Evolutionary conservation across 179 eudicot species (phyloP).

Genomic region (Kewa caespitosa): DNA sequence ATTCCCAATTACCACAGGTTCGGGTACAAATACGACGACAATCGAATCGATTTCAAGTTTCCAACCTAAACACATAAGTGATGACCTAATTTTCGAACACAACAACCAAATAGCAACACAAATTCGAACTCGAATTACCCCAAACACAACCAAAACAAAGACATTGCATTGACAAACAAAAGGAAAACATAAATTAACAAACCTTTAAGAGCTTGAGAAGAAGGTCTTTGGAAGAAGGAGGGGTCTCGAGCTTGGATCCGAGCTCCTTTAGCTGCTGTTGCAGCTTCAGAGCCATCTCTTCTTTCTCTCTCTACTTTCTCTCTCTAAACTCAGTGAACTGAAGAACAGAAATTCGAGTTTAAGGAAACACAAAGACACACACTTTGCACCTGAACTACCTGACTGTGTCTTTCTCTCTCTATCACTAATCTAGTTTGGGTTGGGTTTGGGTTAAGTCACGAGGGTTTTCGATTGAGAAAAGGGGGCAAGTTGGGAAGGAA

Average conservation of each 20-base stretch:
- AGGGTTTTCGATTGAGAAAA: background rate
- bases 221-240: conserved; percentile 71
- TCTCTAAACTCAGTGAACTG: too few relatives aligned
- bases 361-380: too few relatives aligned
- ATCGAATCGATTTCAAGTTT: background rate
- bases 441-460: background rate
- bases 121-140: too few relatives aligned
- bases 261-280: conserved; percentile 67
- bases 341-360: too few relatives aligned
- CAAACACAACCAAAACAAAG: background rate
- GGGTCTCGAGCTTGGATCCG: conserved; percentile 80
- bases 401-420: background rate
- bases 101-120: too few relatives aligned
- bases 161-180: background rate
- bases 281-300: conserved; percentile 9
- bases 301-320: background rate
- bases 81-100: too few relatives aligned
- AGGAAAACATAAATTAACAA: background rate
- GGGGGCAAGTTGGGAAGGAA: too few relatives aligned
- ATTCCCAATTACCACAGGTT: too few relatives aligned
- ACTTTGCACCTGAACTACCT: background rate
- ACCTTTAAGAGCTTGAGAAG: conserved; percentile 87
- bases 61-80: too few relatives aligned
- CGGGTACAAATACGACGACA: too few relatives aligned
- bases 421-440: background rate